Base-by-base conservation (phyloP, 257 asterid species). In the Jaltomata sinuosa region DNA sequence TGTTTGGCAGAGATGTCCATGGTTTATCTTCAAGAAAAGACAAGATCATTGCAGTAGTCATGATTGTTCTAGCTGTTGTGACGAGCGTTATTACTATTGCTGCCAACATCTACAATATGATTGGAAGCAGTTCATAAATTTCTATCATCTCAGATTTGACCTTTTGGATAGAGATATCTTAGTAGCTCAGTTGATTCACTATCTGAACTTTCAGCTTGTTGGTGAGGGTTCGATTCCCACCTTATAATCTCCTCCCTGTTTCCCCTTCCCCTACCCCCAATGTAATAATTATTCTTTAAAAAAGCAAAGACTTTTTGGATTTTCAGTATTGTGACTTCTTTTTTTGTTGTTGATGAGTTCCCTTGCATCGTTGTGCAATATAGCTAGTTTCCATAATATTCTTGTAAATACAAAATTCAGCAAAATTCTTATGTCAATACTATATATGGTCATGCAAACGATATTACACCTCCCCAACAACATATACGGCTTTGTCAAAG, bases 81-180 rank as follows among this genome's bases (percentile, higher is more conserved):
- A 96, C 98, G 53, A 96, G 98, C 89, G 67, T 83, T 72, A 89
- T 94, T 69, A 97, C 98, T 82, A 93, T 96, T 85, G 92, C 95
- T n/a, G 90, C 94, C 72, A 94, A 93, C 88, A 83, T 96, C 84
- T 91, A 96, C 86, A 91, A 89, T 85, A 76, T 91, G 81, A 65
- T 85, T 10, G 91, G 79, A 47, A 85, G 74, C 38, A 88, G 54
- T 32, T 83, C 83, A 40, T 83, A 36, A 62, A 34, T 22, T 68
- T 76, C 8, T 1, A 15, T 40, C 53, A 40, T 59, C 50, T 19
- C 32, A 42, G 18, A n/a, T 29, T 79, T 4, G 53, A 82, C 69
- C n/a, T 12, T 76, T 3, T 16, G 42, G 42, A 38, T 38, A 38
- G 42, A 38, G 42, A 3, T 3, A 38, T 38, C 9, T 38, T 38